Evolutionary conservation across 202 grass and related monocot species (phyloP).

Genomic region (Panicum virgatum): DNA sequence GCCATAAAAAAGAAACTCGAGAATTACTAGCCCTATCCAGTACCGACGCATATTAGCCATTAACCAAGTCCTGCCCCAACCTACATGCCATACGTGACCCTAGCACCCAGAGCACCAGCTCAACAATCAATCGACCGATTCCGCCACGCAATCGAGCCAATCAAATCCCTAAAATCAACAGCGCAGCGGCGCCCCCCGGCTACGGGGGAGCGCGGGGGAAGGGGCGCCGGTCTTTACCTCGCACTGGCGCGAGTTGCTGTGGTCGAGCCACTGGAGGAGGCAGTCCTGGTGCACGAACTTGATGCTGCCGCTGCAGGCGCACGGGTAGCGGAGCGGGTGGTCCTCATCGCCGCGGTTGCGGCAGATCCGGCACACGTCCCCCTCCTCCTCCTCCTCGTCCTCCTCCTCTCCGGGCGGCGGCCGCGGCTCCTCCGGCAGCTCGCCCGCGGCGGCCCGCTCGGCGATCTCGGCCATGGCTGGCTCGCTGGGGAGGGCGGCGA

Average conservation of each 20-base stretch:
- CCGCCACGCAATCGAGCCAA: conserved; percentile 11
- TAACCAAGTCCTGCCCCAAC: background rate
- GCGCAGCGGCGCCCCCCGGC: background rate
- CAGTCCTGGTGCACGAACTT: conserved; percentile 99
- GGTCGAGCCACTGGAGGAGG: conserved; percentile 98
- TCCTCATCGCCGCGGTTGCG: conserved; percentile 88
- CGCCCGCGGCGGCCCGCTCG: conserved; percentile 32
- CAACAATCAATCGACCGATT: background rate
- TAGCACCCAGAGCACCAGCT: background rate
- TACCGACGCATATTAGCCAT: background rate
- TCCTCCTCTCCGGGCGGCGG: conserved; percentile 37
- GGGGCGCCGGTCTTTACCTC: conserved; percentile 47
- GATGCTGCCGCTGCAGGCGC: conserved; percentile 99
- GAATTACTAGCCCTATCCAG: background rate
- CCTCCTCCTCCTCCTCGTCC: conserved; percentile 92
- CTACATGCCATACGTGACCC: background rate
- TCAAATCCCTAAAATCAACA: conserved; percentile 15
- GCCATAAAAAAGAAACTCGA: background rate
- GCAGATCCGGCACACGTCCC: conserved; percentile 99
- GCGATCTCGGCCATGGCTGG: conserved; percentile 58
- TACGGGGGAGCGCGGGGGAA: background rate
- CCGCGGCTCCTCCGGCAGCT: conserved; percentile 45
- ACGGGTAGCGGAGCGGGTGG: conserved; percentile 86
- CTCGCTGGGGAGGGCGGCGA: background rate
- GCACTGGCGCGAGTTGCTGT: conserved; percentile 99